These are phyloP conservation scores for Claviceps purpurea DNA, from an alignment of 2,329 filamentous ascomycete species.

Conservation along the genomic window DNA sequence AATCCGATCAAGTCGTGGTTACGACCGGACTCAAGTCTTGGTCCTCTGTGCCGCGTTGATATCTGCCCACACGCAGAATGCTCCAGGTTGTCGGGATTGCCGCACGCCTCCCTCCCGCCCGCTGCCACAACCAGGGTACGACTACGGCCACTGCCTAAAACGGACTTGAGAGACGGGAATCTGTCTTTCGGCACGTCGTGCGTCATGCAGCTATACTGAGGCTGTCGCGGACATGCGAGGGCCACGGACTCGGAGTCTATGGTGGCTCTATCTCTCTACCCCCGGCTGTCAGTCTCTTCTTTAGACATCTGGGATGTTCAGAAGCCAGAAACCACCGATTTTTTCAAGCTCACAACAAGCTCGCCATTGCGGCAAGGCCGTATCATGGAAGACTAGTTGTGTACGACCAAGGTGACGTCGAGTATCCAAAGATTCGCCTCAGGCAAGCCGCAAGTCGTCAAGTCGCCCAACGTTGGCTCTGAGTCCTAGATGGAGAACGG, in stretches of 20 bases:
- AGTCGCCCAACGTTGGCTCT: too few species aligned
- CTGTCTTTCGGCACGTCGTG: too few species aligned
- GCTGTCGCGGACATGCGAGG: too few species aligned
- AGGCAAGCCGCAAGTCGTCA: not conserved
- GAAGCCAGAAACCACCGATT: too few species aligned
- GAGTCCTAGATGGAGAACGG: not conserved
- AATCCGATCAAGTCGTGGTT: not conserved
- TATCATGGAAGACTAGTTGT: not conserved
- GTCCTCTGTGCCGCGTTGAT: constrained; percentile 2
- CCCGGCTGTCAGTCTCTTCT: too few species aligned
- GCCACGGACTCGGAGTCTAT: not conserved
- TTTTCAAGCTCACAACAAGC: too few species aligned
- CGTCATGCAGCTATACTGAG: too few species aligned
- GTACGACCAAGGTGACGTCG: not conserved
- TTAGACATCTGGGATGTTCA: too few species aligned
- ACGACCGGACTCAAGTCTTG: not conserved
- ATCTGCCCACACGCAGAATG: constrained; percentile 8
- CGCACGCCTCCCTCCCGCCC: constrained; percentile 7
- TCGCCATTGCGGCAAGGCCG: too few species aligned
- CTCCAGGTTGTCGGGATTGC: constrained; percentile 18
- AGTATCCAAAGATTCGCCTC: not conserved
- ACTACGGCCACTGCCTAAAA: not conserved
- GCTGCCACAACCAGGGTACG: constrained; percentile 6
- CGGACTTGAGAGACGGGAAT: not conserved
- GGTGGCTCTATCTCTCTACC: not conserved